Evolutionary conservation across 352 stramenopile genomes (phyloP).

Genomic region (Pythium coloratum): DNA sequence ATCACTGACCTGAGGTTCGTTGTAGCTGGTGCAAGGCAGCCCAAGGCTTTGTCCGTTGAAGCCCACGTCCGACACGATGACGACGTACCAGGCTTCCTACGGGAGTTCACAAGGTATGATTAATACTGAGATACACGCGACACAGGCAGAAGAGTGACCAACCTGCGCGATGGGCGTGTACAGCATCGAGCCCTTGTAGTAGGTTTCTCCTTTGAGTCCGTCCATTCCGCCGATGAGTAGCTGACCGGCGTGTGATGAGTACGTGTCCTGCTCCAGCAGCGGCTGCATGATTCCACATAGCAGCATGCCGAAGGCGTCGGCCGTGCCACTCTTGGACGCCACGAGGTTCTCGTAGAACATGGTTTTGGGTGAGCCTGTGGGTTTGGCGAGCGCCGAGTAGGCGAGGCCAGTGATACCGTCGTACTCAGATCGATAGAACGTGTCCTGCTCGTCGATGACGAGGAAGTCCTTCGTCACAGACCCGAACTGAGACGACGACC

Average conservation of each 20-base stretch:
- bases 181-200: constrained; percentile 70
- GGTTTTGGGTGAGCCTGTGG: constrained; percentile 36
- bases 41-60: constrained; percentile 61
- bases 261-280: constrained; percentile 43
- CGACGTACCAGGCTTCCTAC: constrained; percentile 80
- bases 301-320: constrained; percentile 72
- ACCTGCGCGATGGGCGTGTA: constrained; percentile 75
- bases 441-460: constrained; percentile 69
- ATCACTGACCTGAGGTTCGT: constrained; percentile 45
- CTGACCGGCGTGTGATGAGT: constrained; percentile 60
- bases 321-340: constrained; percentile 30
- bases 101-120: neutral
- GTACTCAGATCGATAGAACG: constrained; percentile 75
- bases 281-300: constrained; percentile 81
- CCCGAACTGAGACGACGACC: constrained; percentile 54
- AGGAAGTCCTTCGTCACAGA: constrained; percentile 68
- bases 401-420: constrained; percentile 79
- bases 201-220: constrained; percentile 50
- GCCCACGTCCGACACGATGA: constrained; percentile 74
- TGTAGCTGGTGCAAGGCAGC: constrained; percentile 66
- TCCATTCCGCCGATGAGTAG: constrained; percentile 66
- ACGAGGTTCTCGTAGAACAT: constrained; percentile 66
- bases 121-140: neutral
- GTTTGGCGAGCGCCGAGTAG: constrained; percentile 54
- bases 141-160: neutral